Evolutionary conservation across 1,284 basidiomycete genomes (phyloP).

Genomic region (Apiotrichum porosum): DNA sequence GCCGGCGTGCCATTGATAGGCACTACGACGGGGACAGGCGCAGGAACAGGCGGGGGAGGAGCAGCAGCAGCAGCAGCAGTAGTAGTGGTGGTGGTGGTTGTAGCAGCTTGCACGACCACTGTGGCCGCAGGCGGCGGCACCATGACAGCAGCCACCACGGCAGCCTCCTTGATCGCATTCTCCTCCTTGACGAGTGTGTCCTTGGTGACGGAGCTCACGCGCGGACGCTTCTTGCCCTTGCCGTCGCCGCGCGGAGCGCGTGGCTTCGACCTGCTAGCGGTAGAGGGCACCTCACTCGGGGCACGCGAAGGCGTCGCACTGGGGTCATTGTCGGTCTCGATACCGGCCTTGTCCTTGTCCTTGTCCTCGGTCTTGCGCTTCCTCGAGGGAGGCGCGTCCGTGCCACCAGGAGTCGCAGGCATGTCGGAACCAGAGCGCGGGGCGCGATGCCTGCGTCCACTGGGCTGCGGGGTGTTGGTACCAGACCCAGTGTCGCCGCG

Average conservation of each 20-base stretch:
- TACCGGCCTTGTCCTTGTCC: conserved; percentile 1
- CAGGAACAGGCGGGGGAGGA: neutral
- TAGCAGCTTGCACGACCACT: no score
- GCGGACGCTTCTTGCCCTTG: conserved; percentile 33
- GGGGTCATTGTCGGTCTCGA: neutral
- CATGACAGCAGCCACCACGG: neutral
- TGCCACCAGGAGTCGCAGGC: conserved; percentile 8
- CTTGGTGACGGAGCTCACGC: conserved; percentile 27
- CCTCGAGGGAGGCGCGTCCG: conserved; percentile 5
- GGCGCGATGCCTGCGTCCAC: conserved; percentile 8
- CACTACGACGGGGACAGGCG: neutral
- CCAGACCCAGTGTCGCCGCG: conserved; percentile 6
- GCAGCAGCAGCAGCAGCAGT: conserved; percentile 1
- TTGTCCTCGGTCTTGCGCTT: conserved; percentile 12
- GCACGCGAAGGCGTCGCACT: conserved; percentile 25
- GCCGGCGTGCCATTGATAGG: neutral
- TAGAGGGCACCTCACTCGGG: conserved; percentile 26
- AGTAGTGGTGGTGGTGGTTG: conserved; percentile 1
- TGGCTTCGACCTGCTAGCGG: conserved; percentile 24
- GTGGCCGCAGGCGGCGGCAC: no score
- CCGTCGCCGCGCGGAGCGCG: conserved; percentile 15
- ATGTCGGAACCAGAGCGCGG: conserved; percentile 3
- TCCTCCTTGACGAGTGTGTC: conserved; percentile 4
- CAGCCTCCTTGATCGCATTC: neutral
- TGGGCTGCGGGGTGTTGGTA: conserved; percentile 6